Percentiles rank a stretch among this genome's conserved stretches.
Evolutionary conservation across 2,329 filamentous ascomycete genomes (phyloP).

Genomic region (Sphaerulina vaccinii): DNA sequence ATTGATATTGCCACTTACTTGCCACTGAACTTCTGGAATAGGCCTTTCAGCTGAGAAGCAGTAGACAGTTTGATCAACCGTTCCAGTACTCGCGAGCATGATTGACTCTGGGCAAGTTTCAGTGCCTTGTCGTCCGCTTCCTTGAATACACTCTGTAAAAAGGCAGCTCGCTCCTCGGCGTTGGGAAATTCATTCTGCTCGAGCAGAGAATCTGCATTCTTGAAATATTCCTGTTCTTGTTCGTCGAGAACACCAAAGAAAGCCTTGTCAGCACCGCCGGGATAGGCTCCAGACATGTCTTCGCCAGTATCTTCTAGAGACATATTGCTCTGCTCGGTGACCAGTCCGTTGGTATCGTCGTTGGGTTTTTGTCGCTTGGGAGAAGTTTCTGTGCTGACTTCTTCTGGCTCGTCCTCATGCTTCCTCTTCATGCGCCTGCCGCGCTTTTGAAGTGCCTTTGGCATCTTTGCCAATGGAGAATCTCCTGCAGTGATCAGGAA

Average conservation of each 20-base stretch:
- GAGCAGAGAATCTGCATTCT: constrained; percentile 82
- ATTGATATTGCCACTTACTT: constrained; percentile 53
- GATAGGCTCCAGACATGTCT: constrained; percentile 31
- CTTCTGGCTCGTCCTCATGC: constrained; percentile 46
- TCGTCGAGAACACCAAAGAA: constrained; percentile 94
- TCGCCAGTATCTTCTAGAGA: constrained; percentile 27
- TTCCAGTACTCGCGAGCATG: constrained; percentile 90
- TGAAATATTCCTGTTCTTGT: constrained; percentile 94
- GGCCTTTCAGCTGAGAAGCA: constrained; percentile 74
- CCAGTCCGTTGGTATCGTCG: constrained; percentile 11
- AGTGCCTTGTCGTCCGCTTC: constrained; percentile 91
- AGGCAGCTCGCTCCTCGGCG: constrained; percentile 57
- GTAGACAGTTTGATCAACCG: constrained; percentile 80
- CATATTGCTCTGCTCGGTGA: constrained; percentile 36
- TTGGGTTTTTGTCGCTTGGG: constrained; percentile 42
- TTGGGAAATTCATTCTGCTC: constrained; percentile 80
- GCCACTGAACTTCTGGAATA: constrained; percentile 81
- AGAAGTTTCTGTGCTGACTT: constrained; percentile 39
- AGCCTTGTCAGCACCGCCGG: constrained; percentile 57
- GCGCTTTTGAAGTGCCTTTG: constrained; percentile 59
- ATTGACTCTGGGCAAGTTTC: constrained; percentile 94
- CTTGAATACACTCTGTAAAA: constrained; percentile 75
- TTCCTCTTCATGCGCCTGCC: constrained; percentile 57
- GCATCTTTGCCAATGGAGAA: constrained; percentile 46
- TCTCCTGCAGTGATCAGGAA: constrained; percentile 10